phyloP scores from a whole-genome alignment of 768 basidiomycete species.

The Glaciozyma antarctica region DNA sequence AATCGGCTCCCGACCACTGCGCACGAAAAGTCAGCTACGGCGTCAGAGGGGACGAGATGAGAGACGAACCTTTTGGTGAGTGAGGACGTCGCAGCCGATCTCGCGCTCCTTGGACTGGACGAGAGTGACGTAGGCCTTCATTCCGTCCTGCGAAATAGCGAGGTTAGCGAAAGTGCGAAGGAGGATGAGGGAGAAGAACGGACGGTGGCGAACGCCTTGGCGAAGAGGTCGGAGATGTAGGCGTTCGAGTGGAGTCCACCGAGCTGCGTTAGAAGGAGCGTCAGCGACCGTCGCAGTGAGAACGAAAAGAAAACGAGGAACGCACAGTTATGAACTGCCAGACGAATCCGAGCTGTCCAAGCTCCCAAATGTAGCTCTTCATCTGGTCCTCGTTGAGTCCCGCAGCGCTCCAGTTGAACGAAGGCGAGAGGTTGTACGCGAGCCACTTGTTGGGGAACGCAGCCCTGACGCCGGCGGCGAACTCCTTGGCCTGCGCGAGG shows the following conservation, averaged over 20 bases:
- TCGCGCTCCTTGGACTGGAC: constrained; percentile 87
- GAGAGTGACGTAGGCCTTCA: constrained; percentile 97
- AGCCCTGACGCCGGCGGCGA: constrained; percentile 67
- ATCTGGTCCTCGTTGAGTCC: constrained; percentile 77
- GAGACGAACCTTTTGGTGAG: constrained; percentile 73
- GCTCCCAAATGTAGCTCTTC: constrained; percentile 80
- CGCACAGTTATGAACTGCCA: constrained; percentile 98
- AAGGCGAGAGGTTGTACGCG: constrained; percentile 87
- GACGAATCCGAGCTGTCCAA: constrained; percentile 90
- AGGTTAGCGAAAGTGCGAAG: neutral
- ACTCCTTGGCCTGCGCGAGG: constrained; percentile 79
- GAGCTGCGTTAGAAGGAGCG: constrained; percentile 49
- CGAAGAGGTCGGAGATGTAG: constrained; percentile 90
- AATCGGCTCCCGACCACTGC: constrained; percentile 90
- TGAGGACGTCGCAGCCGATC: constrained; percentile 88
- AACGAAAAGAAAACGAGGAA: constrained; percentile 2
- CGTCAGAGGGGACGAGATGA: constrained; percentile 1
- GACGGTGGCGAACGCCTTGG: constrained; percentile 51
- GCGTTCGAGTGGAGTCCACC: constrained; percentile 95
- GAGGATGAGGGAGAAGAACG: neutral
- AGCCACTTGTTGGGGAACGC: constrained; percentile 85
- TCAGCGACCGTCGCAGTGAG: neutral
- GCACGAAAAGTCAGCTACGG: constrained; percentile 47
- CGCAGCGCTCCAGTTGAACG: constrained; percentile 59
- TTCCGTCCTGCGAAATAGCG: constrained; percentile 56